phyloP scores from a whole-genome alignment of 2,329 filamentous ascomycete species.

The Dothidotthia symphoricarpi region DNA sequence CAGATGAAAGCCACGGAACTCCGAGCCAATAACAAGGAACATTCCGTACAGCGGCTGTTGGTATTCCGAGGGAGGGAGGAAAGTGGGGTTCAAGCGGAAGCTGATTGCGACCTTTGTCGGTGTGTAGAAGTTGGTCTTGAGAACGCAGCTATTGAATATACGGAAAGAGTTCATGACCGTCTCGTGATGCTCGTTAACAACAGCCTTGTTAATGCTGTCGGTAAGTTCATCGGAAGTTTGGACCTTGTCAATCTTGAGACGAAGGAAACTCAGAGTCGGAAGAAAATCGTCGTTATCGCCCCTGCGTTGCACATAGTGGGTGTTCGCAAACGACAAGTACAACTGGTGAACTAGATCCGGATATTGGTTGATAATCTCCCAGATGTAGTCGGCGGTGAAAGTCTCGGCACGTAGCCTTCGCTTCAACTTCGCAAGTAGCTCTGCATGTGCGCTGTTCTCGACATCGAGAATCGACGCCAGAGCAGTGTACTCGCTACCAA shows the following conservation, averaged over 20 bases:
- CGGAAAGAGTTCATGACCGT: conserved; percentile 98
- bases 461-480: conserved; percentile 76
- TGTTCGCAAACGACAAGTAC: conserved; percentile 87
- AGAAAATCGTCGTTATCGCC: conserved; percentile 66
- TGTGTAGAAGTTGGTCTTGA: conserved; percentile 98
- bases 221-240: conserved; percentile 40
- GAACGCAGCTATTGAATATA: conserved; percentile 86
- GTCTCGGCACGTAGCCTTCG: conserved; percentile 92
- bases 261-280: conserved; percentile 67
- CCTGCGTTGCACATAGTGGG: conserved; percentile 71
- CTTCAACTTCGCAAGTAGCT: conserved; percentile 91
- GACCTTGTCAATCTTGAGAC: conserved; percentile 64
- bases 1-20: conserved; percentile 95
- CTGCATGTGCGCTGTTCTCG: conserved; percentile 79
- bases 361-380: conserved; percentile 92
- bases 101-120: conserved; percentile 97
- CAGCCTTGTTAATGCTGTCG: conserved; percentile 42
- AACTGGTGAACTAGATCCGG: conserved; percentile 81
- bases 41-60: conserved; percentile 92
- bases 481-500: conserved; percentile 88
- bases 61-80: conserved; percentile 90
- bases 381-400: conserved; percentile 96
- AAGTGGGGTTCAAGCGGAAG: conserved; percentile 86
- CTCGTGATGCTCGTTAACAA: conserved; percentile 84
- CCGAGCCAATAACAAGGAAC: conserved; percentile 97